phyloP scores from a whole-genome alignment of 345 rosid genomes.

The Acer saccharum region DNA sequence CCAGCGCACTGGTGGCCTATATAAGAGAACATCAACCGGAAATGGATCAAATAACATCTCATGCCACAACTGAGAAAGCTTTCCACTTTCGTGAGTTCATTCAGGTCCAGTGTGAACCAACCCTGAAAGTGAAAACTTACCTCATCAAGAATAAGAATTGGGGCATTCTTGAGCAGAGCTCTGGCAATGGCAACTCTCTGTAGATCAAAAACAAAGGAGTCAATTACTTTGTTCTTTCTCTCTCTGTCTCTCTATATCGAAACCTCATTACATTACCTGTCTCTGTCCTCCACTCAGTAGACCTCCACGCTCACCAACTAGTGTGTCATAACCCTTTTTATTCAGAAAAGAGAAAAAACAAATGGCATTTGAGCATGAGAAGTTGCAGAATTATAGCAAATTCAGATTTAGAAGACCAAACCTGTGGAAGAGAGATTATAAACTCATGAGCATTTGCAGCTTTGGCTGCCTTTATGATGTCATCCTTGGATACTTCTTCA shows the following conservation, averaged over 20 bases:
- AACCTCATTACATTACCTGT: conserved; percentile 53
- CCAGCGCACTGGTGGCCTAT: conserved; percentile 94
- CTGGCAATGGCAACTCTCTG: conserved; percentile 96
- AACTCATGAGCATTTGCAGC: conserved; percentile 98
- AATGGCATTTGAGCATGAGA: not conserved
- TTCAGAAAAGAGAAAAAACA: conserved; percentile 7
- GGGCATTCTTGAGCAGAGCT: conserved; percentile 86
- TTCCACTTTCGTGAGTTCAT: not conserved
- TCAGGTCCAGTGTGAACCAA: conserved; percentile 6
- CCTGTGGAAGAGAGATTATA: conserved; percentile 93
- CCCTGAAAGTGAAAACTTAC: conserved; percentile 26
- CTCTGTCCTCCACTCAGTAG: conserved; percentile 95
- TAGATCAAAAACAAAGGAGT: conserved; percentile 23
- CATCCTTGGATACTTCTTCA: conserved; percentile 80
- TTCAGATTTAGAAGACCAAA: conserved; percentile 23
- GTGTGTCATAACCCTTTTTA: conserved; percentile 86
- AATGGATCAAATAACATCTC: conserved; percentile 1
- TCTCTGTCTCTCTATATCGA: not conserved
- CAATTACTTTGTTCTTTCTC: conserved; percentile 10
- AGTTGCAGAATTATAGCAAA: conserved; percentile 16
- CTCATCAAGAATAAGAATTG: conserved; percentile 86
- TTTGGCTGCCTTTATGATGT: conserved; percentile 89
- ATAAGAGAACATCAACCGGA: conserved; percentile 10
- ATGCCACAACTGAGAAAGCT: not conserved
- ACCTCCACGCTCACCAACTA: conserved; percentile 94